Evolutionary conservation across 345 rosid species (phyloP).

Genomic region (Cardamine chenopodiifolia): DNA sequence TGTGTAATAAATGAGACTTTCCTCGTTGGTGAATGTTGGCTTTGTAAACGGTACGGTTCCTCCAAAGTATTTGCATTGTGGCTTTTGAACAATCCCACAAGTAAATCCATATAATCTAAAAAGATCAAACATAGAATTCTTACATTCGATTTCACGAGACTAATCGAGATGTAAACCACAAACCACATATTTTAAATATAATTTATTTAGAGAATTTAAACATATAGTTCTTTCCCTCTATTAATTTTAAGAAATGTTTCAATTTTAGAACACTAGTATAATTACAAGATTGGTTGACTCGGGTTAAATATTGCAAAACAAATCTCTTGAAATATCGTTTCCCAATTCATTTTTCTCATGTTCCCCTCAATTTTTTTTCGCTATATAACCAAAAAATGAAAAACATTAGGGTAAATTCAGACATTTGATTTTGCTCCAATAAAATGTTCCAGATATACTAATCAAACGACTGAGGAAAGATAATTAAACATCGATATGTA

Average conservation of each 20-base stretch:
- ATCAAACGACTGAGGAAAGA: not conserved
- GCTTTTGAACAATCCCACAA: slow-evolving; percentile 14
- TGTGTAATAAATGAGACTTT: slow-evolving; percentile 46
- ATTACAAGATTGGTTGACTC: not conserved
- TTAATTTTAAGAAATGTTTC: not conserved
- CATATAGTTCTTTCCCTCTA: not conserved
- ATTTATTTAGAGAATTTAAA: not conserved
- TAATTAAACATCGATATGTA: not conserved
- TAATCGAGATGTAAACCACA: not conserved
- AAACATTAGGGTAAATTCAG: not conserved
- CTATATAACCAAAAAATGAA: too few species aligned
- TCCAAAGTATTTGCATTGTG: slow-evolving; percentile 30
- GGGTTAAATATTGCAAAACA: not conserved
- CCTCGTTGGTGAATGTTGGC: slow-evolving; percentile 39
- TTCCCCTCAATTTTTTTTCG: not conserved
- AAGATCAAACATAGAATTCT: not conserved
- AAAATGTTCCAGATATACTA: not conserved
- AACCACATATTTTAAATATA: not conserved
- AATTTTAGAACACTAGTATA: not conserved
- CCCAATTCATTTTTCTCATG: not conserved
- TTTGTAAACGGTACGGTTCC: slow-evolving; percentile 37
- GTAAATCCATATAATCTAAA: slow-evolving; percentile 8
- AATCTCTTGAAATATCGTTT: not conserved
- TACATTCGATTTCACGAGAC: not conserved
- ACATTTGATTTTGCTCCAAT: slow-evolving; percentile 4